Percentiles rank a stretch among this genome's conserved stretches.
Evolutionary conservation across 441 rosid species (phyloP).

Genomic region (Isatis lusitanica): DNA sequence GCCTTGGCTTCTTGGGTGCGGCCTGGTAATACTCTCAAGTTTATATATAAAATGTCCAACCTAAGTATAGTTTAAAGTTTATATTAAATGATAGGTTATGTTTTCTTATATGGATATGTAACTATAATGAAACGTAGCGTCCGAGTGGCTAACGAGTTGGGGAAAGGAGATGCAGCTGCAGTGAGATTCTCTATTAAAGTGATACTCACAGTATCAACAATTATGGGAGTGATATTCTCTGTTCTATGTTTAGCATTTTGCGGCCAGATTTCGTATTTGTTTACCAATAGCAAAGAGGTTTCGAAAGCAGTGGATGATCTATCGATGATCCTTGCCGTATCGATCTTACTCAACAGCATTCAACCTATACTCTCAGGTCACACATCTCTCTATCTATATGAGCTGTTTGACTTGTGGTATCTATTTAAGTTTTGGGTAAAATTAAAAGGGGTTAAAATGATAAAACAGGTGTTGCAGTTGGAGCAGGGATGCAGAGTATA

Average conservation of each 20-base stretch:
- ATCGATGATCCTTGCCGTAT: constrained; percentile 52
- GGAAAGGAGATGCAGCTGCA: constrained; percentile 57
- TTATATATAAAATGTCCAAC: neutral
- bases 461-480: constrained; percentile 46
- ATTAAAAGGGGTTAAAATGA: neutral
- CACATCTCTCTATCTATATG: neutral
- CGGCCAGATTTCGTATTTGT: constrained; percentile 46
- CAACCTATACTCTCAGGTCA: constrained; percentile 64
- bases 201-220: constrained; percentile 37
- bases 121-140: constrained; percentile 39
- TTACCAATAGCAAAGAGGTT: constrained; percentile 47
- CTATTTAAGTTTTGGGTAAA: too few species aligned
- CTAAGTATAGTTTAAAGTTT: neutral
- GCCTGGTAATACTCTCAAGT: constrained; percentile 46
- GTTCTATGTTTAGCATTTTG: constrained; percentile 47
- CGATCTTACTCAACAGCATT: constrained; percentile 58
- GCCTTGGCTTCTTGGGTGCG: constrained; percentile 61
- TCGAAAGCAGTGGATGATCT: constrained; percentile 46
- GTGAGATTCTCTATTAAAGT: constrained; percentile 60
- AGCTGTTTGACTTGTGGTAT: too few species aligned
- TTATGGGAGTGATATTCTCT: constrained; percentile 46
- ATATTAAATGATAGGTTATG: neutral
- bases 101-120: neutral
- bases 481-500: constrained; percentile 45
- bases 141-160: constrained; percentile 74